phyloP scores from a whole-genome alignment of 495 filamentous ascomycete species.

The Aspergillus homomorphus region DNA sequence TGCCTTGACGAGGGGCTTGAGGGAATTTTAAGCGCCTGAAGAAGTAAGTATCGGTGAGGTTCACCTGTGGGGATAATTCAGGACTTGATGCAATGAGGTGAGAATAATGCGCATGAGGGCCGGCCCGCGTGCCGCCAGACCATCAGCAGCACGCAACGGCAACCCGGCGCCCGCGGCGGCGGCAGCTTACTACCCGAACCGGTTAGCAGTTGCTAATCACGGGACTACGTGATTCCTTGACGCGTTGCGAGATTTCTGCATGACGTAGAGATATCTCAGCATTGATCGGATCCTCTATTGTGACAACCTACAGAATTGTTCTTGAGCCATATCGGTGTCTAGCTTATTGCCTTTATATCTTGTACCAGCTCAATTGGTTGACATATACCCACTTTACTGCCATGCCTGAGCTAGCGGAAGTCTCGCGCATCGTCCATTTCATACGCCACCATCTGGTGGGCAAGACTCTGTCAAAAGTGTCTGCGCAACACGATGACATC shows the following conservation, averaged over 20 bases:
- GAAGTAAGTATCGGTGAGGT: background rate
- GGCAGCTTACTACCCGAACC: slow-evolving; percentile 4
- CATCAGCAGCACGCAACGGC: background rate
- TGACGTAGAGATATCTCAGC: too few species aligned
- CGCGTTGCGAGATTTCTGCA: slow-evolving; percentile 13
- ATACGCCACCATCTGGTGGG: slow-evolving; percentile 77
- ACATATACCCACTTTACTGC: background rate
- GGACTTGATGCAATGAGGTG: background rate
- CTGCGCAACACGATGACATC: slow-evolving; percentile 70
- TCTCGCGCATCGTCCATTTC: slow-evolving; percentile 82
- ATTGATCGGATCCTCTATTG: too few species aligned
- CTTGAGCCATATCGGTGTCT: too few species aligned
- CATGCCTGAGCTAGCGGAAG: slow-evolving; percentile 85
- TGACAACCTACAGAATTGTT: too few species aligned
- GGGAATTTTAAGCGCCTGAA: background rate
- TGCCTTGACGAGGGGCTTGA: background rate
- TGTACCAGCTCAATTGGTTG: background rate
- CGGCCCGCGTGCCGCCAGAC: slow-evolving; percentile 1
- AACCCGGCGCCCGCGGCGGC: background rate
- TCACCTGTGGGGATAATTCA: background rate
- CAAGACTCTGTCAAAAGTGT: slow-evolving; percentile 69
- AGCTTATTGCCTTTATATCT: background rate
- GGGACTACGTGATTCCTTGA: slow-evolving; percentile 21
- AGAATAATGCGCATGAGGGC: background rate
- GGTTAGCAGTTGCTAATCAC: slow-evolving; percentile 13